Percentiles rank a stretch among this genome's conserved stretches.
phyloP scores from a whole-genome alignment of 106 monocot genomes.

The Agapanthus africanus region DNA sequence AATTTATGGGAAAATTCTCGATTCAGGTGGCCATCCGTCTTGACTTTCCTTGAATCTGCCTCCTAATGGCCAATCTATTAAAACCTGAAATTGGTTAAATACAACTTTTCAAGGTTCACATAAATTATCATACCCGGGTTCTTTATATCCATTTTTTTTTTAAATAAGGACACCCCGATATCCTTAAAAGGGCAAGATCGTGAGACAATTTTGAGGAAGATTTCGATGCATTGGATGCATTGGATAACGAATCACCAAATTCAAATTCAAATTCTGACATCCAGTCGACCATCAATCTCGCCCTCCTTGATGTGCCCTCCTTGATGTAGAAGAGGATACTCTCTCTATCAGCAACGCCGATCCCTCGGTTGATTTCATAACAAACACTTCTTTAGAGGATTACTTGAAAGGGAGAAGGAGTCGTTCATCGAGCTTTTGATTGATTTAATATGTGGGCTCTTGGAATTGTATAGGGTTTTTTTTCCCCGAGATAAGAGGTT shows the following conservation, averaged over 20 bases:
- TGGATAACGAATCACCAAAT: constrained; percentile 20
- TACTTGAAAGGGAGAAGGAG: constrained; percentile 67
- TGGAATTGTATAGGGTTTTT: too few species aligned
- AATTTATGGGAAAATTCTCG: too few species aligned
- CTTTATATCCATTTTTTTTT: too few species aligned
- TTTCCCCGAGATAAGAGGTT: too few species aligned
- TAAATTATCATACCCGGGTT: too few species aligned
- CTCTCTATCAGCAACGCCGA: constrained; percentile 44
- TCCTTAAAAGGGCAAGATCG: constrained; percentile 53
- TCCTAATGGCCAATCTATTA: too few species aligned
- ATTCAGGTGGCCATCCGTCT: too few species aligned
- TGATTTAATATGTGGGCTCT: too few species aligned
- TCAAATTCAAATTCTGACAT: constrained; percentile 36
- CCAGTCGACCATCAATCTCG: constrained; percentile 78
- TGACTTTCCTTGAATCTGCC: too few species aligned
- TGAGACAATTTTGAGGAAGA: constrained; percentile 23
- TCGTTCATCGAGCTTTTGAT: constrained; percentile 62
- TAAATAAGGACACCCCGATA: constrained; percentile 5
- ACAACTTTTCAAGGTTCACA: too few species aligned
- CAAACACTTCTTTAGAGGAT: constrained; percentile 57
- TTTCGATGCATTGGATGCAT: constrained; percentile 29
- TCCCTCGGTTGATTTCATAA: constrained; percentile 27
- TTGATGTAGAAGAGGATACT: constrained; percentile 57
- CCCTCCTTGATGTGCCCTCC: too few species aligned
- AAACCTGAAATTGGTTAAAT: too few species aligned